phyloP scores from a whole-genome alignment of 2,329 filamentous ascomycete genomes.

The Fonsecaea monophora region DNA sequence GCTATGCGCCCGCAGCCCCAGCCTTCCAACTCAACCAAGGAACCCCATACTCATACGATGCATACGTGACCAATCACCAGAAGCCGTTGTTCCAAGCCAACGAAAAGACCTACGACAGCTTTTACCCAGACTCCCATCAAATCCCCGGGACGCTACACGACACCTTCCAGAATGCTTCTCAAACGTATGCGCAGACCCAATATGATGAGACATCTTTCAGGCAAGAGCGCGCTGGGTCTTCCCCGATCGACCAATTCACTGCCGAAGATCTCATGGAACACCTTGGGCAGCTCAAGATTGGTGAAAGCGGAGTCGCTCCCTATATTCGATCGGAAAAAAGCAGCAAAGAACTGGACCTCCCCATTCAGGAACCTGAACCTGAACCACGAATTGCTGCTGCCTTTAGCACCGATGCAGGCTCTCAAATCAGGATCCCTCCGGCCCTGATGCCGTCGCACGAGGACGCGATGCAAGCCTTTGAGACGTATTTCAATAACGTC shows the following conservation, averaged over 20 bases:
- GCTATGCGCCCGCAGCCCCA: slow-evolving; percentile 25
- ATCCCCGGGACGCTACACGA: slow-evolving; percentile 23
- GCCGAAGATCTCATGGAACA: slow-evolving; percentile 78
- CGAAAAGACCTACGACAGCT: slow-evolving; percentile 28
- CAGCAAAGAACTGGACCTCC: slow-evolving; percentile 60
- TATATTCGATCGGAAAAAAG: slow-evolving; percentile 76
- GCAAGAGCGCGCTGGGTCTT: slow-evolving; percentile 29
- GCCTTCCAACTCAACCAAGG: slow-evolving; percentile 24
- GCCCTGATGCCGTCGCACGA: slow-evolving; percentile 92
- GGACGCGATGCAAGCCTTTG: slow-evolving; percentile 81
- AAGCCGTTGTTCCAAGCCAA: slow-evolving; percentile 24
- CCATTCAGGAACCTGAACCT: slow-evolving; percentile 73
- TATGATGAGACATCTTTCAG: slow-evolving; percentile 21
- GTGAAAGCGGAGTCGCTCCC: slow-evolving; percentile 84
- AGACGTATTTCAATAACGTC: slow-evolving; percentile 87
- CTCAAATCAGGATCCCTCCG: slow-evolving; percentile 84
- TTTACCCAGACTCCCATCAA: slow-evolving; percentile 29
- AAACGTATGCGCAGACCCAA: slow-evolving; percentile 25
- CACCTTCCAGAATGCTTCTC: slow-evolving; percentile 23
- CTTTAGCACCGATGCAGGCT: slow-evolving; percentile 71
- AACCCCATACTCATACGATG: slow-evolving; percentile 28
- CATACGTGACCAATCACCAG: slow-evolving; percentile 30
- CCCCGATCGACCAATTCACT: slow-evolving; percentile 66
- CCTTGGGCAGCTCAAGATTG: slow-evolving; percentile 84
- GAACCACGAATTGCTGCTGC: slow-evolving; percentile 71